Evolutionary conservation across 257 asterid genomes (phyloP).

Genomic region (Jasminum sambac): DNA sequence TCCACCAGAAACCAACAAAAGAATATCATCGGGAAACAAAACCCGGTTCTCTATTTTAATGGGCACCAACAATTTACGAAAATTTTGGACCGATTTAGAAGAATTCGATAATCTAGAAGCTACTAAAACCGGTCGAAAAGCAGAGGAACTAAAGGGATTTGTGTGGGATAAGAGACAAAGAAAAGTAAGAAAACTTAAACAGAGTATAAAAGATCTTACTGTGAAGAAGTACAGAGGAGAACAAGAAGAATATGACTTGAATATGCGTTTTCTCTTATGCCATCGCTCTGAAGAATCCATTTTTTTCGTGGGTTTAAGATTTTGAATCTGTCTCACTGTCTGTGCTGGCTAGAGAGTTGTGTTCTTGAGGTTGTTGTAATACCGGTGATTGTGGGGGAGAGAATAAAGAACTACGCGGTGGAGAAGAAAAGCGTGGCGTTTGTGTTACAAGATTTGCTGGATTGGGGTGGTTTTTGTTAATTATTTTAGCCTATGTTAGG

Average conservation of each 20-base stretch:
- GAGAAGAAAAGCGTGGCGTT: background rate
- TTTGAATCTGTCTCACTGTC: slow-evolving; percentile 34
- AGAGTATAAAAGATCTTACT: slow-evolving; percentile 64
- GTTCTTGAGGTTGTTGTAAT: slow-evolving; percentile 20
- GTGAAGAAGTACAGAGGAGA: slow-evolving; percentile 41
- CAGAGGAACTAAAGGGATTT: slow-evolving; percentile 47
- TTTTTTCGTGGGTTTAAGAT: slow-evolving; percentile 2
- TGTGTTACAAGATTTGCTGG: background rate
- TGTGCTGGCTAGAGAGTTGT: slow-evolving; percentile 47
- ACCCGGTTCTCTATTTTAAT: slow-evolving; percentile 59
- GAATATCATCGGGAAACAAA: slow-evolving; percentile 75
- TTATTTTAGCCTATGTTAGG: too few species aligned
- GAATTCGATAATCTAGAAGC: slow-evolving; percentile 48
- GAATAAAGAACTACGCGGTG: background rate
- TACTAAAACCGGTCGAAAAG: slow-evolving; percentile 66
- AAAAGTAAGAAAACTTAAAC: slow-evolving; percentile 50
- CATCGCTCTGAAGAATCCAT: slow-evolving; percentile 51
- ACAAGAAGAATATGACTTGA: slow-evolving; percentile 30
- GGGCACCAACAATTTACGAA: slow-evolving; percentile 32
- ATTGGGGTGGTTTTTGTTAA: background rate
- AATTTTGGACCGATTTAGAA: slow-evolving; percentile 42
- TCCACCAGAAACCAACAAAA: slow-evolving; percentile 46
- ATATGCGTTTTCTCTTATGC: slow-evolving; percentile 69
- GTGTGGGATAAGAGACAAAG: slow-evolving; percentile 49
- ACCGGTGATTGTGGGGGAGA: slow-evolving; percentile 47